Conservation (phyloP, 768 basidiomycete genomes). For the Podaxis sp. region DNA sequence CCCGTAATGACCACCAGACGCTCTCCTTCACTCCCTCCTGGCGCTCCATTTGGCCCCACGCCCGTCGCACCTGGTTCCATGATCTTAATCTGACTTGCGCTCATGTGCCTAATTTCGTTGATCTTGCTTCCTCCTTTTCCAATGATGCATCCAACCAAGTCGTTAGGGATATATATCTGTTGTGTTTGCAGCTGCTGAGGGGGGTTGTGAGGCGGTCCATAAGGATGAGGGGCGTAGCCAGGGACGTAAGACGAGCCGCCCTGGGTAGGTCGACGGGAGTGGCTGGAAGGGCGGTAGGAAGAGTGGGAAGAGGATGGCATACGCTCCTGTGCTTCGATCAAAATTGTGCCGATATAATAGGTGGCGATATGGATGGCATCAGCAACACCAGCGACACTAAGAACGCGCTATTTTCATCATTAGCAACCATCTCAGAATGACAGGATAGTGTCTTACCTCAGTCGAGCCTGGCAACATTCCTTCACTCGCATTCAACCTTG, state of each 20-base stretch:
- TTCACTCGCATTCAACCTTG: constrained; percentile 93
- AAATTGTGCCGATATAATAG: constrained; percentile 98
- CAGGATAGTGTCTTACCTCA: constrained; percentile 57
- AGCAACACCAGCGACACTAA: constrained; percentile 97
- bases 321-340: constrained; percentile 89
- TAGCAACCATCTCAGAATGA: constrained; percentile 3
- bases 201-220: constrained; percentile 47
- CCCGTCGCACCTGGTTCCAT: constrained; percentile 92
- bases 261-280: constrained; percentile 24
- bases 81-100: constrained; percentile 95
- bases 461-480: constrained; percentile 99
- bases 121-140: constrained; percentile 98
- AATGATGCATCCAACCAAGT: constrained; percentile 95
- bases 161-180: constrained; percentile 97
- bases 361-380: constrained; percentile 99
- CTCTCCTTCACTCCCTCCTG: constrained; percentile 81
- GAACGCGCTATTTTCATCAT: constrained; percentile 68
- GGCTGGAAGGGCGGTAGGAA: constrained; percentile 62
- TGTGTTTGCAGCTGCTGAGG: constrained; percentile 87
- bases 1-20: constrained; percentile 96
- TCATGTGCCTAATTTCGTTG: constrained; percentile 96
- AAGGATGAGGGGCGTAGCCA: constrained; percentile 45
- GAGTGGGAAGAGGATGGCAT: constrained; percentile 70
- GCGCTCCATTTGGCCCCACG: constrained; percentile 65
- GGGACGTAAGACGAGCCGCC: constrained; percentile 67